phyloP scores from a whole-genome alignment of 495 filamentous ascomycete genomes.

The Geoglossum glabrum region DNA sequence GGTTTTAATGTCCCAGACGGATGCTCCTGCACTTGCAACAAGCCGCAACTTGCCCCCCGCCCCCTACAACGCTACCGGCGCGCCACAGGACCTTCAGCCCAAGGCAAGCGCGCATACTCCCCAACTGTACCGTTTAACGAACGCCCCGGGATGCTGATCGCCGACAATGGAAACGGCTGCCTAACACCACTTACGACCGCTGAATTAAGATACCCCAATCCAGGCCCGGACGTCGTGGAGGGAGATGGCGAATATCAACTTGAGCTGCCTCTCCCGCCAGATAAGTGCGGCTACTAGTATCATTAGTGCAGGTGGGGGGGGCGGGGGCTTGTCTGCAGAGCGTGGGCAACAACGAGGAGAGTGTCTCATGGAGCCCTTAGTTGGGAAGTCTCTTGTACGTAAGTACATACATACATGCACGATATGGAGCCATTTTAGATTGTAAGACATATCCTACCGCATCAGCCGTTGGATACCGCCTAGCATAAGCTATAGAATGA shows the following conservation, averaged over 20 bases:
- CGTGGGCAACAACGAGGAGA: neutral
- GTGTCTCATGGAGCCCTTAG: neutral
- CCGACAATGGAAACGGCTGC: constrained; percentile 4
- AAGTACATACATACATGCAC: too few relatives aligned
- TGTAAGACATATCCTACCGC: too few relatives aligned
- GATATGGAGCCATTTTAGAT: too few relatives aligned
- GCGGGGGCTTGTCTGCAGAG: neutral
- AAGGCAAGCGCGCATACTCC: neutral
- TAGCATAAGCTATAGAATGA: neutral
- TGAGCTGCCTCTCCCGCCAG: constrained; percentile 5
- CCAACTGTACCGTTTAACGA: neutral
- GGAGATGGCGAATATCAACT: constrained; percentile 19
- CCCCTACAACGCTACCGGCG: too few relatives aligned
- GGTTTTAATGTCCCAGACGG: too few relatives aligned
- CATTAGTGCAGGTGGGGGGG: neutral
- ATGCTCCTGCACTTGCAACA: too few relatives aligned
- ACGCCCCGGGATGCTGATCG: constrained; percentile 1
- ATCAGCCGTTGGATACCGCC: neutral
- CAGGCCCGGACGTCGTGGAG: constrained; percentile 18
- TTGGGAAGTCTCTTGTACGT: neutral
- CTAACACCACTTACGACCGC: constrained; percentile 4
- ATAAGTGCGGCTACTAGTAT: constrained; percentile 1
- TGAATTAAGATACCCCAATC: constrained; percentile 19
- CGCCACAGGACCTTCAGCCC: too few relatives aligned
- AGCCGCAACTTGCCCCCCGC: too few relatives aligned